Evolutionary conservation across 768 basidiomycete genomes (phyloP).

Genomic region (Phylloporus rhodoxanthus): DNA sequence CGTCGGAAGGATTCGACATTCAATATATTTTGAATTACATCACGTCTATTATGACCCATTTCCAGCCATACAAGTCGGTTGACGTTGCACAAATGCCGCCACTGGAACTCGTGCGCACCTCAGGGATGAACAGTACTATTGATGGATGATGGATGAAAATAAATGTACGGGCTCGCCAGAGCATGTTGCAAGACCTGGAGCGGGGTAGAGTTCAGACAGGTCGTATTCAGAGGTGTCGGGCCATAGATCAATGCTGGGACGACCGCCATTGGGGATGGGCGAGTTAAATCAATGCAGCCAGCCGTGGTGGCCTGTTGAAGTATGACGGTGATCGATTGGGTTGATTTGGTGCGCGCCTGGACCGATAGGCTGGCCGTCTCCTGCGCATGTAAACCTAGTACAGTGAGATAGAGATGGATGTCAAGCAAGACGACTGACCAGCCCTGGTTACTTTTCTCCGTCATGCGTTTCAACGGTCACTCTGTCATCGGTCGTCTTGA

Average conservation of each 20-base stretch:
- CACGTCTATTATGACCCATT: too few relatives aligned
- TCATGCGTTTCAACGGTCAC: too few relatives aligned
- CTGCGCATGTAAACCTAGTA: constrained; percentile 64
- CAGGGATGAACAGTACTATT: too few relatives aligned
- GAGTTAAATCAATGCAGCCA: constrained; percentile 81
- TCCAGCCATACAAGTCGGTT: too few relatives aligned
- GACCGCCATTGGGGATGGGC: constrained; percentile 65
- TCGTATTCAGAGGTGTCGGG: constrained; percentile 70
- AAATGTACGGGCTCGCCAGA: constrained; percentile 58
- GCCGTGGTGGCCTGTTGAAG: constrained; percentile 59
- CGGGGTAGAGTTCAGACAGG: constrained; percentile 62
- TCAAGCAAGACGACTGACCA: constrained; percentile 44
- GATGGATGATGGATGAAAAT: constrained; percentile 81
- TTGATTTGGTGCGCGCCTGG: constrained; percentile 38
- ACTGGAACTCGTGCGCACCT: too few relatives aligned
- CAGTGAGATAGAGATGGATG: not conserved
- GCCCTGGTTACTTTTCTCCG: too few relatives aligned
- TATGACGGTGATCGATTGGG: not conserved
- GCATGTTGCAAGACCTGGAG: constrained; percentile 56
- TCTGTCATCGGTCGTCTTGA: too few relatives aligned
- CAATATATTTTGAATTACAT: too few relatives aligned
- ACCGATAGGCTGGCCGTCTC: constrained; percentile 62
- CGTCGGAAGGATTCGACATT: too few relatives aligned
- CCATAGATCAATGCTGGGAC: constrained; percentile 72
- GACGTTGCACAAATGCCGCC: too few relatives aligned